Evolutionary conservation across 2,329 filamentous ascomycete genomes (phyloP).

Genomic region (Colletotrichum aenigma): DNA sequence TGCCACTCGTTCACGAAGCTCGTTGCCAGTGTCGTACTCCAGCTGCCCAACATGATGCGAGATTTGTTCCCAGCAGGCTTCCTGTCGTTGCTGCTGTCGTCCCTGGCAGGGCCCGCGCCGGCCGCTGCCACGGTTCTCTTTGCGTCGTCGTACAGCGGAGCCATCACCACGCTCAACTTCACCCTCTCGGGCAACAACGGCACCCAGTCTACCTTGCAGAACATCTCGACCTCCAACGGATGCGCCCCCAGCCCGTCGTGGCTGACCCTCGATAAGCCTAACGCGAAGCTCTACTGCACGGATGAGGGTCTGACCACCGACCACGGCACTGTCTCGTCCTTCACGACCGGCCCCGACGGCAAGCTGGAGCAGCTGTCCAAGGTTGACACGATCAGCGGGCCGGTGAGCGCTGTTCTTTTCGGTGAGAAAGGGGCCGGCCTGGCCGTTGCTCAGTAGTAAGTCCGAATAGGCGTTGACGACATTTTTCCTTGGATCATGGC

Average conservation of each 20-base stretch:
- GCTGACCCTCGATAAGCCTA: slow-evolving; percentile 58
- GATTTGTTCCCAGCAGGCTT: slow-evolving; percentile 12
- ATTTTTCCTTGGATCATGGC: background rate
- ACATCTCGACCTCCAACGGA: slow-evolving; percentile 44
- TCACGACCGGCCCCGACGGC: slow-evolving; percentile 40
- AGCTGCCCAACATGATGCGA: slow-evolving; percentile 19
- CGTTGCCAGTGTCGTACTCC: background rate
- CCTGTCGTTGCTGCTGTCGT: slow-evolving; percentile 20
- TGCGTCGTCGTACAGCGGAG: slow-evolving; percentile 53
- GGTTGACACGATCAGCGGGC: slow-evolving; percentile 39
- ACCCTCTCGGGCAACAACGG: slow-evolving; percentile 29
- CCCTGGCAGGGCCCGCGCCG: slow-evolving; percentile 25
- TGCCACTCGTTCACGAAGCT: background rate
- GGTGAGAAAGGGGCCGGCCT: slow-evolving; percentile 43
- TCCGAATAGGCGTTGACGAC: slow-evolving; percentile 7
- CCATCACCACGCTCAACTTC: slow-evolving; percentile 52
- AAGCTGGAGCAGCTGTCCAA: slow-evolving; percentile 40
- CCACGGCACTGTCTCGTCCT: slow-evolving; percentile 54
- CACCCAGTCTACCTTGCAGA: slow-evolving; percentile 37
- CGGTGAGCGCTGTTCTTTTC: slow-evolving; percentile 48
- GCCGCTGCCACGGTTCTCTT: slow-evolving; percentile 46
- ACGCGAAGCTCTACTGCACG: slow-evolving; percentile 60
- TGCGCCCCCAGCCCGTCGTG: slow-evolving; percentile 64
- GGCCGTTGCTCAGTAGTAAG: slow-evolving; percentile 52
- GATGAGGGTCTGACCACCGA: slow-evolving; percentile 57